Evolutionary conservation across 805 yeast genomes (phyloP).

Genomic region (Jamesozyma piceae): DNA sequence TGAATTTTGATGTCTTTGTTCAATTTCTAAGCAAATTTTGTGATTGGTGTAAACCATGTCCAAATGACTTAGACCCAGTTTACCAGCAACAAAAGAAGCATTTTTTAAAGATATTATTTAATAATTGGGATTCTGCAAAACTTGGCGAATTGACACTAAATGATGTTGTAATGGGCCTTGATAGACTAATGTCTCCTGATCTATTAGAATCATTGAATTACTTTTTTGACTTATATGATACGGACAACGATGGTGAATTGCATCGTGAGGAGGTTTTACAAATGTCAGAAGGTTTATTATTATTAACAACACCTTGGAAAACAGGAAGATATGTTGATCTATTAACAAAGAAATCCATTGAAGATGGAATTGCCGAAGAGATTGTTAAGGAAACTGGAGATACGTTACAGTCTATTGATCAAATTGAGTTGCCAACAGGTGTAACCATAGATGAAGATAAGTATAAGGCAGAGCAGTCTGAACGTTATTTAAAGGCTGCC

Average conservation of each 20-base stretch:
- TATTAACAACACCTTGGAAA: constrained; percentile 78
- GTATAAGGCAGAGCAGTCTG: constrained; percentile 57
- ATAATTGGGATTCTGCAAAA: constrained; percentile 55
- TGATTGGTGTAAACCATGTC: constrained; percentile 53
- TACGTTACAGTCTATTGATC: constrained; percentile 28
- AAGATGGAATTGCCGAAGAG: constrained; percentile 56
- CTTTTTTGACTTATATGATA: constrained; percentile 70
- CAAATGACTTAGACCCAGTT: constrained; percentile 30
- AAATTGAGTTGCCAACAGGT: constrained; percentile 46
- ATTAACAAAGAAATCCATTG: constrained; percentile 53
- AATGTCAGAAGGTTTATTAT: constrained; percentile 78
- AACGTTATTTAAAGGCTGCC: constrained; percentile 77
- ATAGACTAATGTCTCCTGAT: constrained; percentile 59
- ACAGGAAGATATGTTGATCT: constrained; percentile 59
- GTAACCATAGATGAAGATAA: constrained; percentile 54
- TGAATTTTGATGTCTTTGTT: constrained; percentile 65
- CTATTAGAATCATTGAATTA: constrained; percentile 69
- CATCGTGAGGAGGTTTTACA: constrained; percentile 72
- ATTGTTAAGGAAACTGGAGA: constrained; percentile 33
- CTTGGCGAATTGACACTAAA: constrained; percentile 53
- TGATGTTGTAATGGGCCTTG: constrained; percentile 65
- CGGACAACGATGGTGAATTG: constrained; percentile 47
- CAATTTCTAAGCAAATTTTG: constrained; percentile 70
- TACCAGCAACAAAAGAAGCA: constrained; percentile 31
- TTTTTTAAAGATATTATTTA: constrained; percentile 56